phyloP scores from a whole-genome alignment of 2,329 filamentous ascomycete genomes.

The Hymenoscyphus fructigenus region DNA sequence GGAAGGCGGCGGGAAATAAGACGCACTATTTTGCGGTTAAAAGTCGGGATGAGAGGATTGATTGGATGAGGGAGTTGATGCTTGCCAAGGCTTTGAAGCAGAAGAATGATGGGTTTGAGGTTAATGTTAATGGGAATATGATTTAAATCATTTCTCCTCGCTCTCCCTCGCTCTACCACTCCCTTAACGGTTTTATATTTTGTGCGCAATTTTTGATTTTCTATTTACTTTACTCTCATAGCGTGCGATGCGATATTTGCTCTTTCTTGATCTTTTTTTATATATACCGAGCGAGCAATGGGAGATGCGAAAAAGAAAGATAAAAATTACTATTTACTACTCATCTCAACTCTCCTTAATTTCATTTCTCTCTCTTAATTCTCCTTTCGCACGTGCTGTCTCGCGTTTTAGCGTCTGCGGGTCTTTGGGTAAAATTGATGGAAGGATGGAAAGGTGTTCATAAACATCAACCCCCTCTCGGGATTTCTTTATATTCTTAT shows the following conservation, averaged over 20 bases:
- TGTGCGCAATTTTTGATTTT: not conserved
- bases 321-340: not conserved
- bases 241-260: not conserved
- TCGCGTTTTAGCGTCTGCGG: not conserved
- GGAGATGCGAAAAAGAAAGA: not conserved
- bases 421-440: not conserved
- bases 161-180: not conserved
- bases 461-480: not conserved
- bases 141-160: constrained; percentile 45
- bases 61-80: constrained; percentile 96
- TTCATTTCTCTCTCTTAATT: not conserved
- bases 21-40: constrained; percentile 93
- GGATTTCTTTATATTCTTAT: not conserved
- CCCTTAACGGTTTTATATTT: not conserved
- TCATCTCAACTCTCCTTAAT: not conserved
- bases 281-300: not conserved
- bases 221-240: not conserved
- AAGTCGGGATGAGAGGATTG: constrained; percentile 83
- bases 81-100: constrained; percentile 82
- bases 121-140: constrained; percentile 79
- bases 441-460: not conserved
- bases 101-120: constrained; percentile 79
- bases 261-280: not conserved
- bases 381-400: not conserved
- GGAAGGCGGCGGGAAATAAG: constrained; percentile 65